phyloP scores from a whole-genome alignment of 139 green algal species.

The Pseudopediastrum boryanum region DNA sequence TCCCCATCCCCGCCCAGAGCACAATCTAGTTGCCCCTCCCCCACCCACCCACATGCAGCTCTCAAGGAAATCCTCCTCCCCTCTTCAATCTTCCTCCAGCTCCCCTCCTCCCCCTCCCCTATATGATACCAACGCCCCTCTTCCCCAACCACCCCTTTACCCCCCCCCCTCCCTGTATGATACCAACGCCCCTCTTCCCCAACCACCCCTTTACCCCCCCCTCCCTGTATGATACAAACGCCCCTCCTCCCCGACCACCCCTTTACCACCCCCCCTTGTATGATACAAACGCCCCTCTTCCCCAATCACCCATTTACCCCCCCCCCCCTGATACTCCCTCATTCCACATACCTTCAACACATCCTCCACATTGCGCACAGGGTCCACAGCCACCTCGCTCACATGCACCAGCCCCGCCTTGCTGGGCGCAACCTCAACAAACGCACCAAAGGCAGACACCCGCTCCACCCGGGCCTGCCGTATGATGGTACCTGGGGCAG shows the following conservation, averaged over 20 bases:
- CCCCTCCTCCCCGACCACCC: too few species aligned
- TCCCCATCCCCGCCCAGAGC: too few species aligned
- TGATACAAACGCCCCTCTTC: not conserved
- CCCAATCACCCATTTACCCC: not conserved
- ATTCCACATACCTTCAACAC: not conserved
- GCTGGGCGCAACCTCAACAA: slow-evolving; percentile 54
- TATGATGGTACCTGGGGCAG: slow-evolving; percentile 40
- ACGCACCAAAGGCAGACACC: slow-evolving; percentile 60
- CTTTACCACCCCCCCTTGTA: too few species aligned
- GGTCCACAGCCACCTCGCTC: slow-evolving; percentile 64
- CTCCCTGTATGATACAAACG: too few species aligned
- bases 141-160: too few species aligned
- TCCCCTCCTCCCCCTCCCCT: too few species aligned
- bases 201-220: too few species aligned
- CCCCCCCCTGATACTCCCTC: not conserved
- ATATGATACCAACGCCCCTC: too few species aligned
- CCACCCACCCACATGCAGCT: too few species aligned
- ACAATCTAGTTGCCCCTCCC: too few species aligned
- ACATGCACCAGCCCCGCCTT: slow-evolving; percentile 76
- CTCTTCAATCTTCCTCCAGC: too few species aligned
- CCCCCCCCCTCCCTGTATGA: not conserved
- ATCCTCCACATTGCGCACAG: not conserved
- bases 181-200: not conserved
- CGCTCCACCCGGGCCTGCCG: slow-evolving; percentile 31
- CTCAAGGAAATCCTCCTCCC: too few species aligned